These are phyloP conservation scores for Stenocarpella maydis DNA, from an alignment of 2,329 filamentous ascomycete genomes.

Conservation along the genomic window DNA sequence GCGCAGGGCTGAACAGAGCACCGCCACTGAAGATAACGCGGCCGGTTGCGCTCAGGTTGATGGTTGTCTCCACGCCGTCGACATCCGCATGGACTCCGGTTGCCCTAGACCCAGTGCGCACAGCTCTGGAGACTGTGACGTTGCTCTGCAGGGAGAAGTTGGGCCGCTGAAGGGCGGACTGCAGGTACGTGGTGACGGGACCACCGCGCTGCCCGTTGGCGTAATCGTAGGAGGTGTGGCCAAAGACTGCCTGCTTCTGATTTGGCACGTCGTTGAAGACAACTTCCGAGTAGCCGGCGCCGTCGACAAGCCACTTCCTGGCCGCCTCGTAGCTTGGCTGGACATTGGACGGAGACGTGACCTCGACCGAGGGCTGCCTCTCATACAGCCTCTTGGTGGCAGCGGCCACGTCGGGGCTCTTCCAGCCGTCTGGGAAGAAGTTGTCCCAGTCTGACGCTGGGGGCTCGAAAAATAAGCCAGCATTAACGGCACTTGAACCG, in stretches of 20 bases:
- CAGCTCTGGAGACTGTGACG: conserved; percentile 69
- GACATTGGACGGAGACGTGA: conserved; percentile 71
- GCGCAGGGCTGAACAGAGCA: conserved; percentile 44
- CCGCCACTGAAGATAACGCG: conserved; percentile 48
- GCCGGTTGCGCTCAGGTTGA: conserved; percentile 44
- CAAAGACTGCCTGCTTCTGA: conserved; percentile 71
- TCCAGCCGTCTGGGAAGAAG: conserved; percentile 78
- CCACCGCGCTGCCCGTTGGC: conserved; percentile 72
- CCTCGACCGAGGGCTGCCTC: conserved; percentile 73
- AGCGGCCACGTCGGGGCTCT: conserved; percentile 65
- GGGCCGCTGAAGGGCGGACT: conserved; percentile 63
- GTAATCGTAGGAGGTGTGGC: conserved; percentile 73
- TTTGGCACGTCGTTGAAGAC: conserved; percentile 63
- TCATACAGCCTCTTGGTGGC: conserved; percentile 70
- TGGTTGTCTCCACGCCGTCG: conserved; percentile 48
- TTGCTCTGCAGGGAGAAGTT: conserved; percentile 75
- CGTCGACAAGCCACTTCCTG: conserved; percentile 58
- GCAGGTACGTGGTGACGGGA: conserved; percentile 75
- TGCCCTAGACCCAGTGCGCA: conserved; percentile 67
- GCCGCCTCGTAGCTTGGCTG: conserved; percentile 65
- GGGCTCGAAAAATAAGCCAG: conserved; percentile 61
- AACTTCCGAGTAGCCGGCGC: conserved; percentile 69
- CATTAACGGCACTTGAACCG: conserved; percentile 62
- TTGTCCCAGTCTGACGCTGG: conserved; percentile 69
- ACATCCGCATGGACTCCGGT: conserved; percentile 65